Evolutionary conservation across 768 basidiomycete species (phyloP), one percentile per base, ranked within the genome.

Genomic region (Lentinula edodes): DNA sequence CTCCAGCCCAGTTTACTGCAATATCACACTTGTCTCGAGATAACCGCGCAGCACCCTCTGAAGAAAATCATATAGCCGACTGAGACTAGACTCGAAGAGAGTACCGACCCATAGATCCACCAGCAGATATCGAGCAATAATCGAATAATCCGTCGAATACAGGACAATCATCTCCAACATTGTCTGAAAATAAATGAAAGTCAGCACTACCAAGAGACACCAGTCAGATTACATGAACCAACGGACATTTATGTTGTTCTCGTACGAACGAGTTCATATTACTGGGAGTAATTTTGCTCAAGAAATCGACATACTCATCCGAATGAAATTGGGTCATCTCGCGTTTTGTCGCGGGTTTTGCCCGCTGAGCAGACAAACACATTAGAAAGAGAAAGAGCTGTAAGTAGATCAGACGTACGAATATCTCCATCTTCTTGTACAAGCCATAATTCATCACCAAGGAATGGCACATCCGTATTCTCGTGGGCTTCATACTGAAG

Each of bases 311-410:
- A 72, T 98, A 99, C 80, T 98, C 97, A 73, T 99, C 96, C 4
- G 96, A 95, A 74, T 98, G 96, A 71, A 98, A 99, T 70, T 99
- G 92, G 18, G 97, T 96, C 97, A 99, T 98, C 74, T 99, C 97
- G 63, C 97, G 90, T 76, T 97, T 97, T 2, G 97, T 99, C 7
- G 97, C 97, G 6, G 97, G 97, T 82, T 99, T 99, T 4, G 97
- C 97, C 63, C 97, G 87, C 97, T 99, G 68, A 32, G 50, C 35
- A 35, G 41, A 9, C 13, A 45, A 46, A 41, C 35, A 35, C 41
- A n/a, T 18, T 16, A 60, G 15, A 20, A 13, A 43, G n/a, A 6
- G 34, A 20, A 16, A 45, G n/a, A 9, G 16, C 6, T 41, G n/a
- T 18, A 12, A 16, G 15, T 10, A 28, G 7, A 42, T 28, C 23